These are phyloP conservation scores for Kwoniella botswanensis DNA, from an alignment of 768 basidiomycete species.

Conservation along the genomic window DNA sequence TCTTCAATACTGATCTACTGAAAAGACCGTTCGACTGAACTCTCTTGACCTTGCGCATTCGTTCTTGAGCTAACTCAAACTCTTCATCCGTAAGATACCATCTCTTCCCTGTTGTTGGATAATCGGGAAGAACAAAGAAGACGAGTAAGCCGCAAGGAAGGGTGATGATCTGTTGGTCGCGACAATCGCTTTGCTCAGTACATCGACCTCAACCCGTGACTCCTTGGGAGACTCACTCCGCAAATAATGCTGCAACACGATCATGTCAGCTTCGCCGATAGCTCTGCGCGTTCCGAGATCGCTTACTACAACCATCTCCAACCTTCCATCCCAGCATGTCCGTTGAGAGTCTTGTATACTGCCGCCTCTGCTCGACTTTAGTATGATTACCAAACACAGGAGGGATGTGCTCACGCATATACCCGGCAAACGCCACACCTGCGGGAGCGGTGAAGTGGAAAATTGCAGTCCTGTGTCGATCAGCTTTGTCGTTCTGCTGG, in stretches of 20 bases:
- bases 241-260: background rate
- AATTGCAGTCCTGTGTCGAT: conserved; percentile 18
- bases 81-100: conserved; percentile 42
- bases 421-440: conserved; percentile 22
- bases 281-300: background rate
- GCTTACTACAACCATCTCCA: conserved; percentile 41
- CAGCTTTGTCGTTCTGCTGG: background rate
- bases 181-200: too few species aligned
- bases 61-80: conserved; percentile 24
- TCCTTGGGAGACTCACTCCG: background rate
- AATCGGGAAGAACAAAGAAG: conserved; percentile 39
- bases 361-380: conserved; percentile 21
- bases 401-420: conserved; percentile 10
- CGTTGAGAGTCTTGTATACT: conserved; percentile 34
- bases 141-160: conserved; percentile 18
- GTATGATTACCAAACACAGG: background rate
- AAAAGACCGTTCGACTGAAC: conserved; percentile 11
- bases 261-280: background rate
- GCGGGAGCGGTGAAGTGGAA: conserved; percentile 29
- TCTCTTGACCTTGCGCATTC: conserved; percentile 21
- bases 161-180: conserved; percentile 8
- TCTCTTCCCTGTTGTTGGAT: conserved; percentile 24
- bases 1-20: conserved; percentile 4
- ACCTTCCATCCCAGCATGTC: conserved; percentile 26
- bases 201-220: too few species aligned